Evolutionary conservation across 768 basidiomycete genomes (phyloP).

Genomic region (Tephrocybe sp.): DNA sequence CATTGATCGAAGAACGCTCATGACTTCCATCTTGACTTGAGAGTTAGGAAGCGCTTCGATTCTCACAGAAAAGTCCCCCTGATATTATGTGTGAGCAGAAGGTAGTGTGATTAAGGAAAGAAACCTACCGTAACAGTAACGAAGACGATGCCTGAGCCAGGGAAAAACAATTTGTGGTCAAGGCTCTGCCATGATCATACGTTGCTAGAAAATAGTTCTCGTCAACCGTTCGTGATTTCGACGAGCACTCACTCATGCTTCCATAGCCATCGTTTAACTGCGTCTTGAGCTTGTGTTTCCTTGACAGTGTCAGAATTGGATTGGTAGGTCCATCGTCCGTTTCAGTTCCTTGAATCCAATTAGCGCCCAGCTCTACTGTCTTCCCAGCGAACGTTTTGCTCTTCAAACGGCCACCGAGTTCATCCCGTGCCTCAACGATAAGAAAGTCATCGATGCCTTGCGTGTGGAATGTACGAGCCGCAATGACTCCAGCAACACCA

Average conservation of each 20-base stretch:
- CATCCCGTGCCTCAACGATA: slow-evolving; percentile 55
- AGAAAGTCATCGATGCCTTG: slow-evolving; percentile 56
- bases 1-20: slow-evolving; percentile 58
- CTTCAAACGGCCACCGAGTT: slow-evolving; percentile 62
- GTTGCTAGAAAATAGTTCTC: slow-evolving; percentile 37
- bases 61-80: slow-evolving; percentile 63
- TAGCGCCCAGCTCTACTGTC: slow-evolving; percentile 56
- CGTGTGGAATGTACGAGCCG: slow-evolving; percentile 56
- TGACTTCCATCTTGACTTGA: slow-evolving; percentile 49
- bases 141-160: slow-evolving; percentile 57
- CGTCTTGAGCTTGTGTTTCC: slow-evolving; percentile 51
- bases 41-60: slow-evolving; percentile 50
- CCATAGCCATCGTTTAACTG: slow-evolving; percentile 42
- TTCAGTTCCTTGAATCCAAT: slow-evolving; percentile 58
- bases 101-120: background rate
- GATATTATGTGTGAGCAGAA: background rate
- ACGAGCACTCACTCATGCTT: slow-evolving; percentile 33
- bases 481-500: slow-evolving; percentile 63
- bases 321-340: slow-evolving; percentile 48
- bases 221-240: background rate
- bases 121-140: slow-evolving; percentile 44
- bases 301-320: slow-evolving; percentile 56
- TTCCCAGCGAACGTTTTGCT: slow-evolving; percentile 43
- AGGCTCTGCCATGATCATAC: slow-evolving; percentile 65
- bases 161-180: slow-evolving; percentile 56